These are phyloP conservation scores for Rubia balearica DNA, from an alignment of 305 asterid species.

Conservation along the genomic window DNA sequence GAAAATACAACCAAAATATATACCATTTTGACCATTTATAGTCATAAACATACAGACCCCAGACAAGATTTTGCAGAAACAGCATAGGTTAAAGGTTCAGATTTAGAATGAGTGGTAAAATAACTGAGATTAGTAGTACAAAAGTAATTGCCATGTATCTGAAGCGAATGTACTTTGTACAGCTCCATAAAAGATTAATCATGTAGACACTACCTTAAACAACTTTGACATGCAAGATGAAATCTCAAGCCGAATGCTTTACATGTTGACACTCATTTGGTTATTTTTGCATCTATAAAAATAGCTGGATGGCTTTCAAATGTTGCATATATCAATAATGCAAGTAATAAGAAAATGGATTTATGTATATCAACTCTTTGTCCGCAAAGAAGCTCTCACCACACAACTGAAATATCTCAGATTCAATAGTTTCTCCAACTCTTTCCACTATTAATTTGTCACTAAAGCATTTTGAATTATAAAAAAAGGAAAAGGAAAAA, in stretches of 20 bases:
- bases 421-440: slow-evolving; percentile 51
- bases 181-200: too few species aligned
- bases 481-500: background rate
- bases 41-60: background rate
- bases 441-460: slow-evolving; percentile 23
- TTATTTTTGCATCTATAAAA: too few species aligned
- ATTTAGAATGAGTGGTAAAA: background rate
- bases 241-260: background rate
- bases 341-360: background rate
- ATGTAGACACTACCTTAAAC: background rate
- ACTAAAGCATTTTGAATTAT: slow-evolving; percentile 37
- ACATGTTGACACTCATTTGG: too few species aligned
- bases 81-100: too few species aligned
- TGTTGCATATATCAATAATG: slow-evolving; percentile 6
- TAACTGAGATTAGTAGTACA: too few species aligned
- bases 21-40: too few species aligned
- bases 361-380: slow-evolving; percentile 51
- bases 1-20: too few species aligned
- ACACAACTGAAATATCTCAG: slow-evolving; percentile 60
- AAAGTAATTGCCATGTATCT: too few species aligned
- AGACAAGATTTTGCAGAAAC: too few species aligned
- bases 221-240: background rate
- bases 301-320: background rate
- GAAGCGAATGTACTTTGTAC: too few species aligned
- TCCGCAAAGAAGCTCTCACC: slow-evolving; percentile 82